A percentile compares a stretch with the other conserved stretches of the same genome.
phyloP scores from a whole-genome alignment of 2,329 filamentous ascomycete genomes.

The Colletotrichum tamarilloi region DNA sequence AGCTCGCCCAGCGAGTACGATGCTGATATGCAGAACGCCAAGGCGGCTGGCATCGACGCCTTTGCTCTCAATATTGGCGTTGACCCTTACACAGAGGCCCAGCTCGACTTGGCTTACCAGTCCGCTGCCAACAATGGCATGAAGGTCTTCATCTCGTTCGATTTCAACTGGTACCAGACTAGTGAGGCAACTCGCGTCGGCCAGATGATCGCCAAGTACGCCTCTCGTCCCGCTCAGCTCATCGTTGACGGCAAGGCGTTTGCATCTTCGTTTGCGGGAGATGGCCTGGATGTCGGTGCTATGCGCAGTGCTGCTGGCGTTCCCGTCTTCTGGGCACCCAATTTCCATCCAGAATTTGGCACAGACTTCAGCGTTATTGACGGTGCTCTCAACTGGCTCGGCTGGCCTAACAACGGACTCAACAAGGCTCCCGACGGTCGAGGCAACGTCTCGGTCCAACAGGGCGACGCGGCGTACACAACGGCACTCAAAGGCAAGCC shows the following conservation, averaged over 20 bases:
- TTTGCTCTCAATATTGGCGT: conserved; percentile 63
- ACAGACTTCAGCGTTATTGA: conserved; percentile 52
- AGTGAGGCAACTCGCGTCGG: neutral
- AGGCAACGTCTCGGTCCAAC: neutral
- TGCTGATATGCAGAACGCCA: neutral
- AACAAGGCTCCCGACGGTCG: conserved; percentile 61
- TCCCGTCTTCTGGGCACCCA: conserved; percentile 60
- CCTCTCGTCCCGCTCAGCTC: conserved; percentile 54
- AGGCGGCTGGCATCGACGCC: conserved; percentile 49
- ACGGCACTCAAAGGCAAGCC: conserved; percentile 52
- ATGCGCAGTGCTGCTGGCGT: conserved; percentile 55
- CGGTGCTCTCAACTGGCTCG: conserved; percentile 59
- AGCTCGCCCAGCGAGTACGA: neutral
- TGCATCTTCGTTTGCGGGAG: conserved; percentile 64
- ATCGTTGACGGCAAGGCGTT: conserved; percentile 52
- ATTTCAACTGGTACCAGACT: neutral
- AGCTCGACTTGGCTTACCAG: conserved; percentile 60
- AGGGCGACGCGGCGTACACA: conserved; percentile 45
- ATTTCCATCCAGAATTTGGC: conserved; percentile 53
- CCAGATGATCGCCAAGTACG: conserved; percentile 54
- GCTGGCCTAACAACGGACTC: conserved; percentile 56
- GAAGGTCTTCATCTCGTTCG: conserved; percentile 65
- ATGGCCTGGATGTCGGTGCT: conserved; percentile 55
- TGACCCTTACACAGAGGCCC: conserved; percentile 56
- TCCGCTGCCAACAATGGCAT: conserved; percentile 58